Conservation (phyloP, 1,284 basidiomycete genomes). For the Puccinia novopanici region DNA sequence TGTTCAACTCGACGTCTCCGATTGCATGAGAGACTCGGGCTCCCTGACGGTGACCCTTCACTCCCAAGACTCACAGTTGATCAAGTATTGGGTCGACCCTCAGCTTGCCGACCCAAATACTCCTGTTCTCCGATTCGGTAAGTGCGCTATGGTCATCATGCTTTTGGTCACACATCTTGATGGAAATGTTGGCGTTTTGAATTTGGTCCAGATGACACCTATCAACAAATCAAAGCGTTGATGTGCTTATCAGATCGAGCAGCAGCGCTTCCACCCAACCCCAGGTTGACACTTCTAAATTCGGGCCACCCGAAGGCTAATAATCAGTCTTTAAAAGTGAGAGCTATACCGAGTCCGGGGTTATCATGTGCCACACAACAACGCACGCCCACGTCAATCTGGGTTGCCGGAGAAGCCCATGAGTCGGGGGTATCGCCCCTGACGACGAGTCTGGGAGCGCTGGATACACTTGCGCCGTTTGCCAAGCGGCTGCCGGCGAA, state of each 20-base stretch:
- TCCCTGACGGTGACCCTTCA: background rate
- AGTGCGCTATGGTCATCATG: background rate
- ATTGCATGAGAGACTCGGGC: too few species aligned
- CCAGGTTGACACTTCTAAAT: background rate
- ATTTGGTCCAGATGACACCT: background rate
- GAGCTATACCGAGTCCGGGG: background rate
- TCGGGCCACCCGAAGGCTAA: background rate
- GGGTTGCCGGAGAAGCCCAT: background rate
- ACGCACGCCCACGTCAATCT: background rate
- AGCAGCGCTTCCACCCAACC: background rate
- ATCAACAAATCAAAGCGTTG: background rate
- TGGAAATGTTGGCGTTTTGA: background rate
- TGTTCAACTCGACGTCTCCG: background rate
- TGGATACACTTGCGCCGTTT: conserved; percentile 23
- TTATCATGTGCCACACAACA: background rate
- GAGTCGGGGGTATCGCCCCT: background rate
- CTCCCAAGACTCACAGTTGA: too few species aligned
- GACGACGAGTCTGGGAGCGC: conserved; percentile 11
- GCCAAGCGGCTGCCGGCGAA: conserved; percentile 20
- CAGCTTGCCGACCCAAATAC: background rate
- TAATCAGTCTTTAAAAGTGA: background rate
- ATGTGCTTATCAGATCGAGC: background rate
- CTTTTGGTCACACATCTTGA: background rate
- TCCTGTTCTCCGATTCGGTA: background rate
- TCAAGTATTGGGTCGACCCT: background rate